phyloP scores from a whole-genome alignment of 1,284 basidiomycete species.

The Moesziomyces parantarcticus region DNA sequence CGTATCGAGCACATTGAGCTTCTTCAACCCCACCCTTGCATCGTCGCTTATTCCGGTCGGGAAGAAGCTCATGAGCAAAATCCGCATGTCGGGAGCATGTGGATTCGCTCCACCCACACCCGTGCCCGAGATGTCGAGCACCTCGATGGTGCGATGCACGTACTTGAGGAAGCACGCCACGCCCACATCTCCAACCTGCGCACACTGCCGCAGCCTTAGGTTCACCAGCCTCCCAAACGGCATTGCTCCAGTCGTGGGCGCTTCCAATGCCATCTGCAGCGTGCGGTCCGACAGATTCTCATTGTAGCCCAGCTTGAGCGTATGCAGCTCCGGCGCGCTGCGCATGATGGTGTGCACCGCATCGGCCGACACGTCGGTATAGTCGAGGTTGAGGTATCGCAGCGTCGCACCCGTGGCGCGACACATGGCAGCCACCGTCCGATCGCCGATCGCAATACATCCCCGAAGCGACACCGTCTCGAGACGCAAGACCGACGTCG shows the following conservation, averaged over 20 bases:
- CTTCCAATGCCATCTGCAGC: constrained; percentile 16
- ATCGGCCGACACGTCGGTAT: constrained; percentile 34
- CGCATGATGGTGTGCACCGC: constrained; percentile 22
- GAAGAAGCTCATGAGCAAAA: constrained; percentile 20
- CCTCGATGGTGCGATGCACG: constrained; percentile 9
- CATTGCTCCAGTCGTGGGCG: constrained; percentile 4
- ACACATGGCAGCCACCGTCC: constrained; percentile 26
- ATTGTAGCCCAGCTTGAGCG: constrained; percentile 40
- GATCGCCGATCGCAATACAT: constrained; percentile 33
- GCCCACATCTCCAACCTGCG: constrained; percentile 22
- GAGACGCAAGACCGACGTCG: constrained; percentile 11
- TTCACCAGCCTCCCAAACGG: constrained; percentile 30
- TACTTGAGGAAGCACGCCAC: constrained; percentile 33
- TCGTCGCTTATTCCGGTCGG: constrained; percentile 5
- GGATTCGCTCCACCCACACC: constrained; percentile 13
- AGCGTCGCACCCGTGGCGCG: constrained; percentile 24
- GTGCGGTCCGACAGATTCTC: constrained; percentile 30
- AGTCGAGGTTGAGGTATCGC: constrained; percentile 41
- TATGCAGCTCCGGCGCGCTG: constrained; percentile 9
- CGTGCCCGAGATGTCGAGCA: constrained; percentile 30
- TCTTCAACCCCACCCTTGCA: constrained; percentile 8
- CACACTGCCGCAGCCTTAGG: constrained; percentile 23
- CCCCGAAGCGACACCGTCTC: constrained; percentile 32
- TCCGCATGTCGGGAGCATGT: constrained; percentile 16
- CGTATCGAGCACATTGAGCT: constrained; percentile 27